Evolutionary conservation across 75 land plant genomes (phyloP), one percentile per base, ranked within the genome.

Genomic region (Larix kaempferi): DNA sequence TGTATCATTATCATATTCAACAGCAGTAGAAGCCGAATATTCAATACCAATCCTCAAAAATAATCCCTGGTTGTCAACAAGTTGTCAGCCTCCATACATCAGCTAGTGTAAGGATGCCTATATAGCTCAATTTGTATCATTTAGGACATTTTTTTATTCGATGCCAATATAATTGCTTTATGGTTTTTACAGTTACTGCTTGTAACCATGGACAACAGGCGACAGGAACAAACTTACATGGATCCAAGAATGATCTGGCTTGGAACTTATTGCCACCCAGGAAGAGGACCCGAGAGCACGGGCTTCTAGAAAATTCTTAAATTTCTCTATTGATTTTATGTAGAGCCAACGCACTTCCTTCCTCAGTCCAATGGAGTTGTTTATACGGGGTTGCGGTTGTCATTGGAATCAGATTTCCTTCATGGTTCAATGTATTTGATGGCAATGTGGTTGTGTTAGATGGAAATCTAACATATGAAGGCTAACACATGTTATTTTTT

Each of bases 381-480:
- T 2, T 95, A 95, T 2, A 95, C 98, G 0, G 98, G 98, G 37
- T 79, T 95, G 44, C 91, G 89, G 27, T 81, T 95, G 23, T 84
- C 98, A 4, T 86, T 93, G 21, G 90, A 93, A n/a, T n/a, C n/a
- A n/a, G n/a, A n/a, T n/a, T n/a, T n/a, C n/a, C n/a, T n/a, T n/a
- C n/a, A n/a, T n/a, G n/a, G n/a, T n/a, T n/a, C n/a, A n/a, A n/a
- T n/a, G n/a, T n/a, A n/a, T n/a, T n/a, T n/a, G n/a, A n/a, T n/a
- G n/a, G n/a, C n/a, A n/a, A n/a, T n/a, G n/a, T n/a, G n/a, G n/a
- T n/a, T n/a, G n/a, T n/a, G n/a, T n/a, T n/a, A n/a, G n/a, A n/a
- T n/a, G n/a, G n/a, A n/a, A n/a, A n/a, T n/a, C n/a, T n/a, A n/a
- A n/a, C n/a, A n/a, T n/a, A n/a, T n/a, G n/a, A n/a, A n/a, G n/a